These are phyloP conservation scores for Ganoderma leucocontextum DNA, from an alignment of 1,284 basidiomycete species.

Conservation along the genomic window DNA sequence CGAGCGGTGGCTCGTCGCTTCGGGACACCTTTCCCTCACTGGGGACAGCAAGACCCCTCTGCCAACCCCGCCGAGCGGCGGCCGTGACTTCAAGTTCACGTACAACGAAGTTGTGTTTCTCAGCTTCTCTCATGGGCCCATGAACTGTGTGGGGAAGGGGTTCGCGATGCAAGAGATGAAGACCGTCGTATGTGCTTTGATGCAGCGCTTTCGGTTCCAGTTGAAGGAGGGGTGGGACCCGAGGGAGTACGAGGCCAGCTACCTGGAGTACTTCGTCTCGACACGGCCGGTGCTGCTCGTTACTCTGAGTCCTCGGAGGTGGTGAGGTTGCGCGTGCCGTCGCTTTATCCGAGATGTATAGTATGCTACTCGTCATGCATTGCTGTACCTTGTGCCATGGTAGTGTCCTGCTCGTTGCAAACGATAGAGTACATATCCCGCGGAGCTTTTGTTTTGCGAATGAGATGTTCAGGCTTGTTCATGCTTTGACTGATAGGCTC, in stretches of 20 bases:
- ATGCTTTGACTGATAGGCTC: too few species aligned
- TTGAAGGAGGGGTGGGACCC: constrained; percentile 30
- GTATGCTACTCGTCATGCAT: too few species aligned
- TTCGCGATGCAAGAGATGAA: constrained; percentile 40
- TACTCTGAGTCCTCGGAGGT: neutral
- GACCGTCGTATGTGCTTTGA: constrained; percentile 35
- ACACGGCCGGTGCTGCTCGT: constrained; percentile 7
- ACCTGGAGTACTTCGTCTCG: constrained; percentile 3
- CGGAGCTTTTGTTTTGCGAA: too few species aligned
- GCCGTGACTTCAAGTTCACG: constrained; percentile 19
- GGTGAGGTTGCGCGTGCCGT: neutral
- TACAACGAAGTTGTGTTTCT: constrained; percentile 40
- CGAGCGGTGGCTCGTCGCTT: constrained; percentile 41
- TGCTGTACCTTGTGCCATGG: too few species aligned
- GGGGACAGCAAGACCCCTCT: neutral
- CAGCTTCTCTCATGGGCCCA: constrained; percentile 41
- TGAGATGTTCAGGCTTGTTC: too few species aligned
- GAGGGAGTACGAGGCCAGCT: neutral
- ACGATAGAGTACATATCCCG: too few species aligned
- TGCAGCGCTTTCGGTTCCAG: constrained; percentile 39
- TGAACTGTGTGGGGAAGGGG: constrained; percentile 44
- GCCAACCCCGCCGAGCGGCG: neutral
- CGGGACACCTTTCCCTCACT: neutral
- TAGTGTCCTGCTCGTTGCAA: too few species aligned
- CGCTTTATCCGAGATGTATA: neutral